A percentile compares a stretch with the other conserved stretches of the same genome.
These are phyloP conservation scores for Typha latifolia DNA, from an alignment of 176 grass and related monocot species.

Conservation along the genomic window DNA sequence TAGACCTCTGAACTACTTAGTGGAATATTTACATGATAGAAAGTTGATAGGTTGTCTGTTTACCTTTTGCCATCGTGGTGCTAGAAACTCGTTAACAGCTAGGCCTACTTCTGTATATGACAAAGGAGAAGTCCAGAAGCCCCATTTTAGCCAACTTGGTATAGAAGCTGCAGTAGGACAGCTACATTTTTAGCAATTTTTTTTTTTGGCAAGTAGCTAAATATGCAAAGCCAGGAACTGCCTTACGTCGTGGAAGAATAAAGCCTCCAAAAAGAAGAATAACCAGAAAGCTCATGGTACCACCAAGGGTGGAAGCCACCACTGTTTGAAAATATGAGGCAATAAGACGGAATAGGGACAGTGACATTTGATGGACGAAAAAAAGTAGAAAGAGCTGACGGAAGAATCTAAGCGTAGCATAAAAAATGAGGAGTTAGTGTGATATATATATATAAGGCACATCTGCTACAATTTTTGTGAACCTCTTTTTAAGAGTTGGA, in stretches of 20 bases:
- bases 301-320: slow-evolving; percentile 2
- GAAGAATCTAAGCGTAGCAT: not conserved
- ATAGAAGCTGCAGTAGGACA: too few species aligned
- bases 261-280: not conserved
- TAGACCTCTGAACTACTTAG: too few species aligned
- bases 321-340: slow-evolving; percentile 2
- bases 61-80: slow-evolving; percentile 6
- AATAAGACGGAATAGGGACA: slow-evolving; percentile 9
- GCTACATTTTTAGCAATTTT: too few species aligned
- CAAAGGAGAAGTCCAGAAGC: slow-evolving; percentile 9
- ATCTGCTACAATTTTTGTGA: too few species aligned
- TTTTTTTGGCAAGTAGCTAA: too few species aligned
- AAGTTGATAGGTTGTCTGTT: not conserved
- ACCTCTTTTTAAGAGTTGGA: not conserved
- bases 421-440: too few species aligned
- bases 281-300: not conserved
- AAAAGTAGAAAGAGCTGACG: slow-evolving; percentile 13
- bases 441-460: too few species aligned
- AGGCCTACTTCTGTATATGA: slow-evolving; percentile 1
- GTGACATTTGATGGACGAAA: slow-evolving; percentile 10
- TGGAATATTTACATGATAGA: too few species aligned
- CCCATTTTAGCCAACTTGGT: slow-evolving; percentile 8
- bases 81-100: slow-evolving; percentile 16
- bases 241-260: too few species aligned
- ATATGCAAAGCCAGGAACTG: too few species aligned